Percentiles rank a stretch among this genome's conserved stretches.
Evolutionary conservation across 768 basidiomycete genomes (phyloP).

Genomic region (Serendipita sp.): DNA sequence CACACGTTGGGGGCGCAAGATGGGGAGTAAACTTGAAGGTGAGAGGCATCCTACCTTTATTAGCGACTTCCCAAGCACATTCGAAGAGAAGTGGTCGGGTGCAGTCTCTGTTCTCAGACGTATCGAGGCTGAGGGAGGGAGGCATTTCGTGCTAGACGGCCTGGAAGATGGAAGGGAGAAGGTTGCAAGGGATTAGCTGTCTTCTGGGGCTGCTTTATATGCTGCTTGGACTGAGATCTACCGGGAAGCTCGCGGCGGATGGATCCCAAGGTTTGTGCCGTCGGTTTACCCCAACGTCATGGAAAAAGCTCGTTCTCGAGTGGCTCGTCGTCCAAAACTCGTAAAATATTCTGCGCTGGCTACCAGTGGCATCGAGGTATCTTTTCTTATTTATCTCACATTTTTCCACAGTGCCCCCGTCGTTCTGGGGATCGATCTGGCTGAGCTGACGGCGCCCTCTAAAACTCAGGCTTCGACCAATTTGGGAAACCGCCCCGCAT

Average conservation of each 20-base stretch:
- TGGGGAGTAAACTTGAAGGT: neutral
- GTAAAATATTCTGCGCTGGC: neutral
- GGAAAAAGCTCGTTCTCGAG: neutral
- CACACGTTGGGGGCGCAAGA: neutral
- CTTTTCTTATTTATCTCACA: neutral
- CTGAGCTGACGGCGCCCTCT: neutral
- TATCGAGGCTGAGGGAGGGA: slow-evolving; percentile 4
- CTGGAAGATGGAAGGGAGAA: neutral
- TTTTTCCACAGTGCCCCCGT: neutral
- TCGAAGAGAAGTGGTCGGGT: slow-evolving; percentile 76
- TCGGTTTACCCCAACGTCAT: slow-evolving; percentile 1
- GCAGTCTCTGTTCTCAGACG: slow-evolving; percentile 42
- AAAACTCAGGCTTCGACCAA: neutral
- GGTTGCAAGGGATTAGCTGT: neutral
- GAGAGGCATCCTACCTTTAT: slow-evolving; percentile 40
- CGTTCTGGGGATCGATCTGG: neutral
- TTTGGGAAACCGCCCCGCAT: neutral
- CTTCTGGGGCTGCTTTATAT: neutral
- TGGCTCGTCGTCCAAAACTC: neutral
- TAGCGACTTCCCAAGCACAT: slow-evolving; percentile 95
- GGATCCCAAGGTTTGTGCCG: neutral
- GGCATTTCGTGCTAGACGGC: neutral
- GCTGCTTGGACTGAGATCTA: neutral
- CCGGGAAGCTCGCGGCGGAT: neutral
- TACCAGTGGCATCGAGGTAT: neutral